phyloP scores from a whole-genome alignment of 2,329 filamentous ascomycete genomes.

The Clonostachys rosea region DNA sequence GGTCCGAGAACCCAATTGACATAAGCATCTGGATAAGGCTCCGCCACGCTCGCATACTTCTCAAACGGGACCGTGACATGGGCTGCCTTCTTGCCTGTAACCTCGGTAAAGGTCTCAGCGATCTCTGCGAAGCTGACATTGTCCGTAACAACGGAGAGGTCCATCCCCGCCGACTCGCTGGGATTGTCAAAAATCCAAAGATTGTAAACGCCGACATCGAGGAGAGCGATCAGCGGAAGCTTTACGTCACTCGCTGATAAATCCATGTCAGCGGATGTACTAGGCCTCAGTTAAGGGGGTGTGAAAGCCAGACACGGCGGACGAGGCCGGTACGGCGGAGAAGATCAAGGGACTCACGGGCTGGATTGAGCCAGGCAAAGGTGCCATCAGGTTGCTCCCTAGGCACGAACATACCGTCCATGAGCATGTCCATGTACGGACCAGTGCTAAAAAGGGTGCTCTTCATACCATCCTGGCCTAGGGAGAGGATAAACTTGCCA shows the following conservation, averaged over 20 bases:
- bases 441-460: conserved; percentile 10
- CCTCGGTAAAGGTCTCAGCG: conserved; percentile 2
- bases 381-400: conserved; percentile 6
- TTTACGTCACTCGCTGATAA: conserved; percentile 1
- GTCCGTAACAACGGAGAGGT: conserved; percentile 14
- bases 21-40: background rate
- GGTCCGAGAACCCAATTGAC: conserved; percentile 2
- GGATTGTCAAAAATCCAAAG: conserved; percentile 16
- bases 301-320: too few relatives aligned
- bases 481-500: conserved; percentile 8
- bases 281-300: too few relatives aligned
- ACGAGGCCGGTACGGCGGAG: too few relatives aligned
- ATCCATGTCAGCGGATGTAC: background rate
- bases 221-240: conserved; percentile 11
- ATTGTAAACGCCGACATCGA: conserved; percentile 14
- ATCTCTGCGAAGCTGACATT: conserved; percentile 9
- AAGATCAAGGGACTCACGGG: background rate
- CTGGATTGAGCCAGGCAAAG: background rate
- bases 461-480: conserved; percentile 9
- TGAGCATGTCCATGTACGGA: conserved; percentile 14
- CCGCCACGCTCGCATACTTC: background rate
- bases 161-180: conserved; percentile 9
- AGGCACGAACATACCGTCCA: conserved; percentile 2
- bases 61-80: background rate
- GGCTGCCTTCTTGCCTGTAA: conserved; percentile 2